A percentile compares a stretch with the other conserved stretches of the same genome.
phyloP scores from a whole-genome alignment of 1,284 basidiomycete genomes.

The Sanghuangporus sanghuang region DNA sequence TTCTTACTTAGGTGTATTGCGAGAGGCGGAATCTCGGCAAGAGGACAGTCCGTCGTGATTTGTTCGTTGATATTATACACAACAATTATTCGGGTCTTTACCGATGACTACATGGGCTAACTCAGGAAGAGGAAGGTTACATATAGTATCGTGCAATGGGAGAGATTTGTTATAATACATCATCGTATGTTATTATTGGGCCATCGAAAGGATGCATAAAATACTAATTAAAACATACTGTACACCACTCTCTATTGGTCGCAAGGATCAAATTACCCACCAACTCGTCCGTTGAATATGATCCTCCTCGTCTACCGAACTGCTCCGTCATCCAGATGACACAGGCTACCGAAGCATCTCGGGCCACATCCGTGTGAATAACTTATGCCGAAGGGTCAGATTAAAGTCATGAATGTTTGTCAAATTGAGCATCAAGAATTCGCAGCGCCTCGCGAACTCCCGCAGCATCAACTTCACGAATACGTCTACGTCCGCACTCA shows the following conservation, averaged over 20 bases:
- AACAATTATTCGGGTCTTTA: not conserved
- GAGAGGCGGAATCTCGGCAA: not conserved
- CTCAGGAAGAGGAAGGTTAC: not conserved
- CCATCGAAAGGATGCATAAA: not conserved
- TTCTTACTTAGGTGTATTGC: not conserved
- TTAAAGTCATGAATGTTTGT: conserved; percentile 23
- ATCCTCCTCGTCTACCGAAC: no score
- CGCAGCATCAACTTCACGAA: conserved; percentile 71
- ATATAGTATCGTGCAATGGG: not conserved
- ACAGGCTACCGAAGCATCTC: no score
- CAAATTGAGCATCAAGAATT: conserved; percentile 70
- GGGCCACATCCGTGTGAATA: no score
- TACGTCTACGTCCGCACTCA: conserved; percentile 53
- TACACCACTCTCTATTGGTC: not conserved
- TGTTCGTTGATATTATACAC: not conserved
- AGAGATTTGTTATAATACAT: conserved; percentile 8
- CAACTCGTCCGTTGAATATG: no score
- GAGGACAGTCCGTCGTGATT: not conserved
- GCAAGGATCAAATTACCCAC: no score
- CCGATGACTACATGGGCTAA: not conserved
- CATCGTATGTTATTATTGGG: not conserved
- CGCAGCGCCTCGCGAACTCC: conserved; percentile 76
- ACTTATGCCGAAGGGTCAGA: not conserved
- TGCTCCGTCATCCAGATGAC: no score
- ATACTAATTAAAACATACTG: not conserved